These are phyloP conservation scores for Dendrothele bispora DNA, from an alignment of 768 basidiomycete species.

Conservation along the genomic window DNA sequence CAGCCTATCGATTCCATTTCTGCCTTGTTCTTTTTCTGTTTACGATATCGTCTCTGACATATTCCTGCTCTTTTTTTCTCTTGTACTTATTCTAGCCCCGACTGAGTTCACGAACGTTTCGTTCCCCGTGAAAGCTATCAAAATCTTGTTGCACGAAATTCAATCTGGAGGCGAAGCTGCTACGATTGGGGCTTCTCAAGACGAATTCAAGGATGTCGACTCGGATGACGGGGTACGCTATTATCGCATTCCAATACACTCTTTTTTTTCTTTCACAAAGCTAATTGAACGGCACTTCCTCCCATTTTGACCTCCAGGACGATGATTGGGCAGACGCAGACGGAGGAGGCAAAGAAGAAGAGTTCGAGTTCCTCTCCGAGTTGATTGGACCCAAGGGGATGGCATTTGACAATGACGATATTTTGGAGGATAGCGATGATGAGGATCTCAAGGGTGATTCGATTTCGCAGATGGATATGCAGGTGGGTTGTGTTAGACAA, in stretches of 20 bases:
- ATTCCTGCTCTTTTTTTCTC: conserved; percentile 28
- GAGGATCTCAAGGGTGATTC: conserved; percentile 89
- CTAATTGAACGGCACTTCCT: too few relatives aligned
- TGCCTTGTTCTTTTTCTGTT: conserved; percentile 18
- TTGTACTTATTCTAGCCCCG: conserved; percentile 72
- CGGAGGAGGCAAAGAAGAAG: conserved; percentile 65
- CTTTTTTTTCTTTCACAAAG: conserved; percentile 4
- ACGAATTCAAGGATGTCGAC: conserved; percentile 54
- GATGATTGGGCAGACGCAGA: conserved; percentile 97
- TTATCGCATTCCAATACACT: conserved; percentile 18
- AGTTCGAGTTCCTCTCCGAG: conserved; percentile 82
- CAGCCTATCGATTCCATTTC: conserved; percentile 8
- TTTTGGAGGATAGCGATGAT: conserved; percentile 74
- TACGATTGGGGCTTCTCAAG: conserved; percentile 52
- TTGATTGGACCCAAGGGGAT: conserved; percentile 74
- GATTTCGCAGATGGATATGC: conserved; percentile 83
- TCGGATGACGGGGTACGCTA: conserved; percentile 80
- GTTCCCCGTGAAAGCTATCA: conserved; percentile 92
- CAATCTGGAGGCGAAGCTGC: conserved; percentile 77
- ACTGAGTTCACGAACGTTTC: conserved; percentile 82
- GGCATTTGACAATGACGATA: conserved; percentile 76
- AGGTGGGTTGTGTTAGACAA: conserved; percentile 44
- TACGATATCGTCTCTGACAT: conserved; percentile 41
- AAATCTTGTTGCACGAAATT: conserved; percentile 82
- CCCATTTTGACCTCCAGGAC: conserved; percentile 43